Conservation (phyloP, 495 filamentous ascomycete species). For the Daldinia decipiens region DNA sequence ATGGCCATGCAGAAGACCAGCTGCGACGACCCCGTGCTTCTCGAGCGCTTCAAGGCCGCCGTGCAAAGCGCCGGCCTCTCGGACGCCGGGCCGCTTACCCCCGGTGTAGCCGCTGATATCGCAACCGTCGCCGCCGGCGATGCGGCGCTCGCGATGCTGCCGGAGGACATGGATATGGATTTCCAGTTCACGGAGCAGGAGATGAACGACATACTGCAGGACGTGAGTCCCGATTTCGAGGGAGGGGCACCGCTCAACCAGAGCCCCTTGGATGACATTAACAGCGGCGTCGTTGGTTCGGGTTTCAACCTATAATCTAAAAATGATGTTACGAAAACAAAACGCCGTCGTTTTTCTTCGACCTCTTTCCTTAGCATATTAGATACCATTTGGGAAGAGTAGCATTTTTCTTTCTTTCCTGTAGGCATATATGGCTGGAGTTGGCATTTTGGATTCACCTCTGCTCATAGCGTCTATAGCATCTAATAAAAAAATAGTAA, state of each 20-base stretch:
- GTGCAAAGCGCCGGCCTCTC: constrained; percentile 37
- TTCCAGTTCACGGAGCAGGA: constrained; percentile 50
- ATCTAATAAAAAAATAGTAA: constrained; percentile 9
- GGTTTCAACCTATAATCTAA: constrained; percentile 20
- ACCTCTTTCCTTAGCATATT: constrained; percentile 23
- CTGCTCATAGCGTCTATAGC: neutral
- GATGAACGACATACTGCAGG: constrained; percentile 53
- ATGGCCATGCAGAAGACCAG: constrained; percentile 53
- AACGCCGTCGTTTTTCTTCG: constrained; percentile 6
- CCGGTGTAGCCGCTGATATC: constrained; percentile 23
- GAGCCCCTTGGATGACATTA: constrained; percentile 2
- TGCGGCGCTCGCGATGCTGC: constrained; percentile 20
- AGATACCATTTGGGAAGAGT: constrained; percentile 49
- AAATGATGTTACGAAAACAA: neutral
- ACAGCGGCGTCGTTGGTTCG: neutral
- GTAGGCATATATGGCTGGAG: constrained; percentile 6
- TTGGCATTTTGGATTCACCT: constrained; percentile 11
- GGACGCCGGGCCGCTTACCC: constrained; percentile 10
- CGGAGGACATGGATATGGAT: constrained; percentile 46
- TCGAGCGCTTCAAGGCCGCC: constrained; percentile 59
- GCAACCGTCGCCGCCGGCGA: constrained; percentile 22
- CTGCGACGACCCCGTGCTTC: constrained; percentile 59
- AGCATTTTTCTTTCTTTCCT: constrained; percentile 22
- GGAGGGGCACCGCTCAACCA: constrained; percentile 16
- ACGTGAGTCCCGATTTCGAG: constrained; percentile 43